A percentile compares a stretch with the other conserved stretches of the same genome.
Conservation (phyloP, 495 filamentous ascomycete genomes). For the Lasiosphaeria hispida region DNA sequence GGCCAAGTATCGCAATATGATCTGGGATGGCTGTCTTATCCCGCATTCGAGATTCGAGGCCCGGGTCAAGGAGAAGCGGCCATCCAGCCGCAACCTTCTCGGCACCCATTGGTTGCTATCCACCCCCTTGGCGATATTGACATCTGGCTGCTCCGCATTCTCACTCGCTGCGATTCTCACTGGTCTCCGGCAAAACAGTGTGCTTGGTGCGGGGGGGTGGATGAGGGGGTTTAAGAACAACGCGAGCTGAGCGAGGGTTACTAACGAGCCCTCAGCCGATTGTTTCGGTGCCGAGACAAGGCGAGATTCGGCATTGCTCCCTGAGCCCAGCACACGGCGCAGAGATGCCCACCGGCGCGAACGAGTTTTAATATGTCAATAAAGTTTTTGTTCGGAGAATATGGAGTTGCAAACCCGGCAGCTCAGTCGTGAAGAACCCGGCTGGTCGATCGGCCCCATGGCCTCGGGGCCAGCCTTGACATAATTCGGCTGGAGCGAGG, state of each 20-base stretch:
- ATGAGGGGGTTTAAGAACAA: background rate
- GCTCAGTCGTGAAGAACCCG: background rate
- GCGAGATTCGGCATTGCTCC: no score
- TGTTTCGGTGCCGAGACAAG: background rate
- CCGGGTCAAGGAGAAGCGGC: background rate
- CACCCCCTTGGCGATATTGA: constrained; percentile 8
- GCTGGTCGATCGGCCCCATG: background rate
- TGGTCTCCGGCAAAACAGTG: constrained; percentile 6
- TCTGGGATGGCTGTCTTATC: background rate
- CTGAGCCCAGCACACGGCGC: no score
- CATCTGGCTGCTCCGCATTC: background rate
- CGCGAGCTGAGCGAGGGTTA: background rate
- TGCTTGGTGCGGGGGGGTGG: background rate
- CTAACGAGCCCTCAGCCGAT: background rate
- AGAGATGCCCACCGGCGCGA: no score
- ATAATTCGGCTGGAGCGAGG: constrained; percentile 1
- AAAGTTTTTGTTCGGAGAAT: background rate
- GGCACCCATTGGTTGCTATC: constrained; percentile 1
- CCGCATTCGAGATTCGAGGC: constrained; percentile 1
- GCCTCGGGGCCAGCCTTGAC: constrained; percentile 1
- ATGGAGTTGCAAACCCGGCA: constrained; percentile 7
- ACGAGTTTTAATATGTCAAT: background rate
- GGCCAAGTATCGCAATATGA: background rate
- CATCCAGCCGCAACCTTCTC: background rate
- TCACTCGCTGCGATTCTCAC: constrained; percentile 3